Percentiles rank a stretch among this genome's conserved stretches.
Conservation (phyloP, 495 filamentous ascomycete genomes). For the Extremus antarcticus region DNA sequence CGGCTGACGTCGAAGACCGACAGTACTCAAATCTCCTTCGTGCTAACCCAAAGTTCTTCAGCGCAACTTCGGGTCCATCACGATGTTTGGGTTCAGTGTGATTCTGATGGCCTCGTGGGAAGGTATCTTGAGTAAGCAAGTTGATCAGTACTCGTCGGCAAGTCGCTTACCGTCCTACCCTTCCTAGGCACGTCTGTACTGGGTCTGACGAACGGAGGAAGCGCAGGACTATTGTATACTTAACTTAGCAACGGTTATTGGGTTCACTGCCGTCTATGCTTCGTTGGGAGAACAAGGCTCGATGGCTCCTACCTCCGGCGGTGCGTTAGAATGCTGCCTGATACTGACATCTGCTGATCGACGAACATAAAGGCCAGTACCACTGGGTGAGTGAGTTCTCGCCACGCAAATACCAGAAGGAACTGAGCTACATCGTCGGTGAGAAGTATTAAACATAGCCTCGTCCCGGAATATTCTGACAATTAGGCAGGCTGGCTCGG, state of each 20-base stretch:
- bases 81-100: conserved; percentile 7
- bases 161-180: too few species aligned
- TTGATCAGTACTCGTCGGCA: too few species aligned
- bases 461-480: too few species aligned
- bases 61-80: conserved; percentile 2
- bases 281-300: not conserved
- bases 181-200: not conserved
- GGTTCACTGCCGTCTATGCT: not conserved
- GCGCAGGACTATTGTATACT: not conserved
- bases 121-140: too few species aligned
- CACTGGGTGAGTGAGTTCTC: conserved; percentile 5
- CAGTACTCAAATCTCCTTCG: not conserved
- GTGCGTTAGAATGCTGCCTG: not conserved
- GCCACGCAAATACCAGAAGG: conserved; percentile 4
- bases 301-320: conserved; percentile 21
- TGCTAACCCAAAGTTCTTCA: too few species aligned
- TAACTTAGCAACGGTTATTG: not conserved
- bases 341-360: not conserved
- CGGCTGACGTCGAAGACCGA: not conserved
- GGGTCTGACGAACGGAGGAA: conserved; percentile 5
- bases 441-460: too few species aligned
- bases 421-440: conserved; percentile 14
- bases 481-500: conserved; percentile 9
- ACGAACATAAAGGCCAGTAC: conserved; percentile 3
- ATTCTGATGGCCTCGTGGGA: conserved; percentile 8